Evolutionary conservation across 306 rosid genomes (phyloP).

Genomic region (Vicia sativa): DNA sequence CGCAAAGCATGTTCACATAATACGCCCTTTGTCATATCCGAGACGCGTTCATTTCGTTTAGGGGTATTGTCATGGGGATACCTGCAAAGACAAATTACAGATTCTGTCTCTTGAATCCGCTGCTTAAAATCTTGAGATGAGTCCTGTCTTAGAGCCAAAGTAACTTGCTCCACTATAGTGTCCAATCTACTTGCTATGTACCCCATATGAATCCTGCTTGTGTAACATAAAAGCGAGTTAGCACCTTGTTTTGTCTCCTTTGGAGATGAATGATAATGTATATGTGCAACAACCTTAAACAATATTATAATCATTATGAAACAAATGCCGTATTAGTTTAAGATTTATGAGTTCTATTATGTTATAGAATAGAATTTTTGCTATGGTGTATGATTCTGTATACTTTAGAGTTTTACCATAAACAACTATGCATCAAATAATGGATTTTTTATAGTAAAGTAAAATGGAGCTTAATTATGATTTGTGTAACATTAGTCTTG

Average conservation of each 20-base stretch:
- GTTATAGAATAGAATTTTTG: neutral
- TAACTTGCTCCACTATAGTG: conserved; percentile 55
- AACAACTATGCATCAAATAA: neutral
- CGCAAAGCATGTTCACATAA: conserved; percentile 53
- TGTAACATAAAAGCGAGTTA: conserved; percentile 14
- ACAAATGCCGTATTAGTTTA: neutral
- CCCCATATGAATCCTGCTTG: conserved; percentile 54
- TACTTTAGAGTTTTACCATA: neutral
- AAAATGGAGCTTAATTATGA: neutral
- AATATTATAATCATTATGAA: no score
- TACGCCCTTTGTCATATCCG: conserved; percentile 25
- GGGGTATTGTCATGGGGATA: conserved; percentile 49
- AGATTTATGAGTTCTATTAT: neutral
- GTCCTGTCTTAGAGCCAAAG: conserved; percentile 37
- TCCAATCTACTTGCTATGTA: conserved; percentile 60
- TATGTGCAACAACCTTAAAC: no score
- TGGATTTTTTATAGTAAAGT: neutral
- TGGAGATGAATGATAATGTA: conserved; percentile 1
- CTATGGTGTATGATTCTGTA: neutral
- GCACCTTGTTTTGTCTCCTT: conserved; percentile 7
- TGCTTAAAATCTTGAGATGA: conserved; percentile 38
- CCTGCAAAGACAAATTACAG: conserved; percentile 51
- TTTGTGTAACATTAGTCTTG: neutral
- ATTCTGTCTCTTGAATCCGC: conserved; percentile 44
- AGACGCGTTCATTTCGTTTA: conserved; percentile 28